Evolutionary conservation across 1,284 basidiomycete genomes (phyloP).

Genomic region (Trichosporon faecale): DNA sequence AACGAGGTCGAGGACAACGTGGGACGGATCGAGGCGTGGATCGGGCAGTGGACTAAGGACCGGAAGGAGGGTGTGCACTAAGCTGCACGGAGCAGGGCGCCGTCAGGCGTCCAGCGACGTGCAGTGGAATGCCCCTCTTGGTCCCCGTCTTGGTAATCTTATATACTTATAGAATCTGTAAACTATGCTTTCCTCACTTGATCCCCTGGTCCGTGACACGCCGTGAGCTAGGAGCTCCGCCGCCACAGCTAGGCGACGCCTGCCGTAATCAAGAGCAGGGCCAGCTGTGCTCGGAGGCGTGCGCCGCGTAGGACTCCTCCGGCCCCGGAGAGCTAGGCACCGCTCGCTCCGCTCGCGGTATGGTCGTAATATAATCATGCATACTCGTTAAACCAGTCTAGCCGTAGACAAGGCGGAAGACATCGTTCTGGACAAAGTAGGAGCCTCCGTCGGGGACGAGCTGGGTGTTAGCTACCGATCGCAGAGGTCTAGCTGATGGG

Average conservation of each 20-base stretch:
- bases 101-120: neutral
- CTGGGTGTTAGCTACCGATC: conserved; percentile 23
- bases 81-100: conserved; percentile 19
- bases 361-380: conserved; percentile 10
- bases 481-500: neutral
- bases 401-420: conserved; percentile 69
- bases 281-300: no score
- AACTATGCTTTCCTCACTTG: neutral
- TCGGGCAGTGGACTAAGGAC: conserved; percentile 69
- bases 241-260: no score
- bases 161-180: neutral
- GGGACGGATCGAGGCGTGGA: conserved; percentile 79
- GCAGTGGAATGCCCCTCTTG: no score
- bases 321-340: neutral
- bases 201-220: neutral
- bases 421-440: conserved; percentile 88
- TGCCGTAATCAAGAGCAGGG: no score
- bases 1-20: conserved; percentile 79
- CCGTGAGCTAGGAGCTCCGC: no score
- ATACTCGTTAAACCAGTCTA: conserved; percentile 17
- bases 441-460: conserved; percentile 71
- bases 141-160: no score
- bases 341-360: neutral
- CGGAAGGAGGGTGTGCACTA: conserved; percentile 33
- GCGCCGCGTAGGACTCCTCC: no score